A percentile compares a stretch with the other conserved stretches of the same genome.
Conservation (phyloP, 2,329 filamentous ascomycete genomes). For the Orbilia blumenaviensis region DNA sequence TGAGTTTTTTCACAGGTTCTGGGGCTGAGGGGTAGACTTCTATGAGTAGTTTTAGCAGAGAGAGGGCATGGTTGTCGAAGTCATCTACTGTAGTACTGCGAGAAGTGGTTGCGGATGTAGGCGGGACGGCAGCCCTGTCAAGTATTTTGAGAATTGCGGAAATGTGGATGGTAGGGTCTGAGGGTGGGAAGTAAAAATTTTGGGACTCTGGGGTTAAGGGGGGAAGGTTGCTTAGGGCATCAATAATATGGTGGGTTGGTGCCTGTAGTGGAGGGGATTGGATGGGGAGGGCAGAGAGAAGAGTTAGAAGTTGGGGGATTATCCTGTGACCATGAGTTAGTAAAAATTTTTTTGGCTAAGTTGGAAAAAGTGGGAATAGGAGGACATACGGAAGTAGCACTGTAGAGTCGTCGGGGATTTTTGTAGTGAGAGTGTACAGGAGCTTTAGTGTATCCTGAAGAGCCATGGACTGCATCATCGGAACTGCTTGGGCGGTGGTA, state of each 20-base stretch:
- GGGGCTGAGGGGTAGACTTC: conserved; percentile 76
- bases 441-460: conserved; percentile 85
- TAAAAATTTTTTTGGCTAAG: neutral
- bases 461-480: conserved; percentile 76
- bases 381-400: conserved; percentile 28
- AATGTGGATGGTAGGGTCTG: conserved; percentile 63
- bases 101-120: neutral
- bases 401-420: conserved; percentile 18
- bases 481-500: conserved; percentile 59
- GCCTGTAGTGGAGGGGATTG: conserved; percentile 75
- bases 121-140: conserved; percentile 12
- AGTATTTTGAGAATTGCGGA: conserved; percentile 61
- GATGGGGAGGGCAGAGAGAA: conserved; percentile 70
- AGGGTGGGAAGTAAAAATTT: conserved; percentile 67
- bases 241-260: conserved; percentile 76
- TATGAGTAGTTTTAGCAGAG: conserved; percentile 77
- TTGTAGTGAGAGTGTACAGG: conserved; percentile 79
- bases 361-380: neutral
- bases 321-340: conserved; percentile 59
- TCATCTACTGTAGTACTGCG: conserved; percentile 62
- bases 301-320: conserved; percentile 74
- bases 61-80: conserved; percentile 76
- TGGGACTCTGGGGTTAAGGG: conserved; percentile 66
- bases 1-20: conserved; percentile 68
- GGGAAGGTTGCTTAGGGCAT: conserved; percentile 82